These are phyloP conservation scores for Solanum paucissectum DNA, from an alignment of 257 asterid species.

Conservation along the genomic window DNA sequence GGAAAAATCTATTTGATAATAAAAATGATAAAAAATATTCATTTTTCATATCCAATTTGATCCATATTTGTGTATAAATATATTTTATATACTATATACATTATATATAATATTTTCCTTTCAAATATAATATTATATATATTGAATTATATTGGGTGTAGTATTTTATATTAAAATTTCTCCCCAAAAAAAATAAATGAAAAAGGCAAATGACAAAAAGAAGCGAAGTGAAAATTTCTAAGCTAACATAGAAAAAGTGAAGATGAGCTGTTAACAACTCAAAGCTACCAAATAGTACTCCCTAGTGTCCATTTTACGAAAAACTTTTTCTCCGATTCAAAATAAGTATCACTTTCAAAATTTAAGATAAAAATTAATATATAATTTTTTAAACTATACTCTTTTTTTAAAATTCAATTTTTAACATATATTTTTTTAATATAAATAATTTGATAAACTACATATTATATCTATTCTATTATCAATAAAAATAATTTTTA, in stretches of 20 bases:
- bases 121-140: neutral
- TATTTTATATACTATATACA: neutral
- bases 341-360: neutral
- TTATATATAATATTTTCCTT: neutral
- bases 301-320: neutral
- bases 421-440: neutral
- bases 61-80: neutral
- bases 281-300: conserved; percentile 2
- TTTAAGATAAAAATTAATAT: neutral
- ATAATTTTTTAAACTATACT: too few species aligned
- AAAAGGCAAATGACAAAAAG: neutral
- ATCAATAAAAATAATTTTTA: rapidly evolving
- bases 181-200: neutral
- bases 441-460: neutral
- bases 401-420: neutral
- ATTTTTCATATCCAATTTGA: neutral
- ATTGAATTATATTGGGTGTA: neutral
- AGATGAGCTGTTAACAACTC: conserved; percentile 45
- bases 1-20: neutral
- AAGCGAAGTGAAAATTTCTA: conserved; percentile 1
- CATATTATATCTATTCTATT: too few species aligned
- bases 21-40: neutral
- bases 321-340: neutral
- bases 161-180: too few species aligned
- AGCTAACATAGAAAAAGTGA: conserved; percentile 7